Evolutionary conservation across 2,329 filamentous ascomycete genomes (phyloP).

Genomic region (Scedosporium apiospermum): DNA sequence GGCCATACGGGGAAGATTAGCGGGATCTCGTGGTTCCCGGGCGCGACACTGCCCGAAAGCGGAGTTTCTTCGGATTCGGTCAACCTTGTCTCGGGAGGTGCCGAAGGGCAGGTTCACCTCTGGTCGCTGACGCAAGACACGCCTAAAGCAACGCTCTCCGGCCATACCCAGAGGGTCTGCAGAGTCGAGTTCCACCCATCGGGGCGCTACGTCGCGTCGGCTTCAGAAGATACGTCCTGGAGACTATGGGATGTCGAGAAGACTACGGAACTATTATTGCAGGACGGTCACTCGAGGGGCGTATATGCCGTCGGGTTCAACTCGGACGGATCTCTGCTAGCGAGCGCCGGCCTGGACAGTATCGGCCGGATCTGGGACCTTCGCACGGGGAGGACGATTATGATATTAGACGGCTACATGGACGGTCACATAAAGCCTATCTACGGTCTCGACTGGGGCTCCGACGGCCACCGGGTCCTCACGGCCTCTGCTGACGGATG

Average conservation of each 20-base stretch:
- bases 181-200: constrained; percentile 92
- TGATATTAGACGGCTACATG: constrained; percentile 85
- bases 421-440: constrained; percentile 81
- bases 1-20: constrained; percentile 86
- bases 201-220: constrained; percentile 80
- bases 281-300: constrained; percentile 90
- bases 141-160: constrained; percentile 70
- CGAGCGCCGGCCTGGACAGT: constrained; percentile 87
- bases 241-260: constrained; percentile 89
- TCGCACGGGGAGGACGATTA: constrained; percentile 82
- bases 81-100: constrained; percentile 84
- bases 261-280: constrained; percentile 71
- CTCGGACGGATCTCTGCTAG: constrained; percentile 78
- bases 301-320: constrained; percentile 90
- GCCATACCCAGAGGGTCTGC: constrained; percentile 80
- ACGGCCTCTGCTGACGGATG: constrained; percentile 89
- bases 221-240: constrained; percentile 95
- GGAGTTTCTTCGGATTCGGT: constrained; percentile 63
- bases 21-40: constrained; percentile 83
- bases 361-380: constrained; percentile 95
- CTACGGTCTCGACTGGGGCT: constrained; percentile 84
- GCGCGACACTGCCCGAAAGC: constrained; percentile 62
- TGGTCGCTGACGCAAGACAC: constrained; percentile 87
- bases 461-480: constrained; percentile 86
- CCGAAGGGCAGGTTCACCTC: constrained; percentile 76